These are phyloP conservation scores for Amanita fuliginea DNA, from an alignment of 768 basidiomycete species.

Conservation along the genomic window DNA sequence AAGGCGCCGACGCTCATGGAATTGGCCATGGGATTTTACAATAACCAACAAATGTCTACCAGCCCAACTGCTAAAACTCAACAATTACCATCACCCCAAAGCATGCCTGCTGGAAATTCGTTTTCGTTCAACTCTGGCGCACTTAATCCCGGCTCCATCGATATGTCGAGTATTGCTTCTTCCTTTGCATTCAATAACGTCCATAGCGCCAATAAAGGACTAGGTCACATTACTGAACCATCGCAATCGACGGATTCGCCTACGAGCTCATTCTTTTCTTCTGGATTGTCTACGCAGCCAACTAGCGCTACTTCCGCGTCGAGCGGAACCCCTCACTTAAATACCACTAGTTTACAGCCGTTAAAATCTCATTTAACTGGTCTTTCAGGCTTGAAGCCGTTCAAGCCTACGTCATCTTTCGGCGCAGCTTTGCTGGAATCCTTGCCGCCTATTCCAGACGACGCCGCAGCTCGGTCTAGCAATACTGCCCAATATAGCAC, in stretches of 20 bases:
- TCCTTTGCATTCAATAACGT: constrained; percentile 45
- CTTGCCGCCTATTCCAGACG: constrained; percentile 61
- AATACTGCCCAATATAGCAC: constrained; percentile 9
- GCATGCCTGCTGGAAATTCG: constrained; percentile 15
- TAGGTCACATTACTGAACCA: constrained; percentile 13
- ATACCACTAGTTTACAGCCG: constrained; percentile 15
- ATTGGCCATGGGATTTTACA: constrained; percentile 44
- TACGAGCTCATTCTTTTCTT: constrained; percentile 36
- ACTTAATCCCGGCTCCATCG: constrained; percentile 34
- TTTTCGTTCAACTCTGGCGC: constrained; percentile 30
- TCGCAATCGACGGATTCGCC: constrained; percentile 27
- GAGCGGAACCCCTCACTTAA: constrained; percentile 17
- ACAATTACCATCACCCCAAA: constrained; percentile 13
- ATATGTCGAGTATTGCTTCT: constrained; percentile 62
- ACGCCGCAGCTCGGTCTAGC: constrained; percentile 13
- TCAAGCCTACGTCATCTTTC: constrained; percentile 76
- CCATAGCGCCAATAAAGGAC: constrained; percentile 13
- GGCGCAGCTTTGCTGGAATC: constrained; percentile 66
- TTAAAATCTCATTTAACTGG: constrained; percentile 39
- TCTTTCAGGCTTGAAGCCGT: constrained; percentile 58
- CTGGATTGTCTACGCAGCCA: constrained; percentile 36
- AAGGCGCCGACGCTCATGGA: constrained; percentile 77
- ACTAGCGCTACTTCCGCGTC: constrained; percentile 17
- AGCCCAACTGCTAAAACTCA: constrained; percentile 4
- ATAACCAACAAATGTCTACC: not conserved